These are phyloP conservation scores for Jamesozyma spencerorum DNA, from an alignment of 805 yeast genomes.

Conservation along the genomic window DNA sequence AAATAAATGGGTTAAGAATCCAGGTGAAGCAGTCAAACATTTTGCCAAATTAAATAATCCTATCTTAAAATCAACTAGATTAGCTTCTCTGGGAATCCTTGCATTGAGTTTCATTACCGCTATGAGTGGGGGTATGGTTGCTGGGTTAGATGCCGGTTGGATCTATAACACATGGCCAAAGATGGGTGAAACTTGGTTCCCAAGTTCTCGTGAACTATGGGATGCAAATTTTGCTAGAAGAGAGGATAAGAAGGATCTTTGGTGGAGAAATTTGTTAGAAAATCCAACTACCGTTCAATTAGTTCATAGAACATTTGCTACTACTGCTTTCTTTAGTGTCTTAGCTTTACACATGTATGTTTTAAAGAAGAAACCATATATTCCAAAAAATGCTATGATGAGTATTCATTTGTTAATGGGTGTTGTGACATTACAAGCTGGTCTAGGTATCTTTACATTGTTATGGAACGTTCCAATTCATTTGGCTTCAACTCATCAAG, in stretches of 20 bases:
- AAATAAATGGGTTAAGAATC: constrained; percentile 55
- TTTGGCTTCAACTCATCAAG: constrained; percentile 92
- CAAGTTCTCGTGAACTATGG: constrained; percentile 69
- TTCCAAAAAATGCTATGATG: constrained; percentile 49
- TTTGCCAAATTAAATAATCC: constrained; percentile 57
- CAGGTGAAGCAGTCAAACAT: constrained; percentile 44
- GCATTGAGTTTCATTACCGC: constrained; percentile 78
- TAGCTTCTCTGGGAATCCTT: constrained; percentile 46
- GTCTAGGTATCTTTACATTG: constrained; percentile 79
- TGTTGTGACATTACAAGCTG: constrained; percentile 69
- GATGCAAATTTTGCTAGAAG: constrained; percentile 62
- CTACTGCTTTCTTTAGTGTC: constrained; percentile 64
- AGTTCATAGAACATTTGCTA: constrained; percentile 79
- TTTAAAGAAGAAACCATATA: constrained; percentile 41
- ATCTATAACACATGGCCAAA: constrained; percentile 94
- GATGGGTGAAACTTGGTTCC: constrained; percentile 82
- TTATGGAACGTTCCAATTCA: constrained; percentile 86
- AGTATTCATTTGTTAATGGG: constrained; percentile 70
- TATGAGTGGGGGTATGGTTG: constrained; percentile 96
- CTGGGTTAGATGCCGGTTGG: constrained; percentile 95
- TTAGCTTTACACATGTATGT: constrained; percentile 65
- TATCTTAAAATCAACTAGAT: constrained; percentile 47
- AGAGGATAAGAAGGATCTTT: constrained; percentile 58
- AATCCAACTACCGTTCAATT: constrained; percentile 95
- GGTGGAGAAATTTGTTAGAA: constrained; percentile 90